These are phyloP conservation scores for Alternaria arborescens DNA, from an alignment of 2,329 filamentous ascomycete species.

Conservation along the genomic window DNA sequence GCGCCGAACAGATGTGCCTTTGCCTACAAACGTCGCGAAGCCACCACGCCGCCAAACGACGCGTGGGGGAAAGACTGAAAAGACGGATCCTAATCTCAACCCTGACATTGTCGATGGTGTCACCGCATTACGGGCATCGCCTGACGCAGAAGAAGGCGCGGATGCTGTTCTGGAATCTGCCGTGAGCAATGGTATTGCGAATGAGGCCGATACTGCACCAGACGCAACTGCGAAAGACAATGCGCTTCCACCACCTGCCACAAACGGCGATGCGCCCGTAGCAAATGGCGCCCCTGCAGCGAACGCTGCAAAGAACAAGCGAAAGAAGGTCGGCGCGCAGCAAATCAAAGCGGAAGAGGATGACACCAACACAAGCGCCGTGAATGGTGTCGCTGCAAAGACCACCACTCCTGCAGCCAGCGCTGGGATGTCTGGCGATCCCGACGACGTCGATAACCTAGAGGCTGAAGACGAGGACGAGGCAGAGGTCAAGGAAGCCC, in stretches of 20 bases:
- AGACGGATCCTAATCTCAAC: conserved; percentile 48
- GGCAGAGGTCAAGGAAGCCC: conserved; percentile 66
- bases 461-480: conserved; percentile 62
- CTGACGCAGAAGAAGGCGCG: conserved; percentile 48
- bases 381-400: conserved; percentile 24
- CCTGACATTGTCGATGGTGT: conserved; percentile 54
- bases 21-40: conserved; percentile 31
- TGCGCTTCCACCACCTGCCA: conserved; percentile 17
- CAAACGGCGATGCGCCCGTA: conserved; percentile 21
- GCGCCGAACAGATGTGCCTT: conserved; percentile 36
- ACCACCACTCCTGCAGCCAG: conserved; percentile 28
- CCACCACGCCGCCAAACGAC: conserved; percentile 39
- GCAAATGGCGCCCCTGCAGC: conserved; percentile 19
- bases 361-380: conserved; percentile 14
- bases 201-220: conserved; percentile 22
- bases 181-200: conserved; percentile 19
- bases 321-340: conserved; percentile 30
- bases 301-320: conserved; percentile 33
- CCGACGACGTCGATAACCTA: conserved; percentile 56
- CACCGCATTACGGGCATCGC: conserved; percentile 54
- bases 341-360: conserved; percentile 41
- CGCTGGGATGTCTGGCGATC: conserved; percentile 49
- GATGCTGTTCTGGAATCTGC: conserved; percentile 21
- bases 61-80: conserved; percentile 31
- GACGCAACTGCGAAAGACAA: conserved; percentile 29